Evolutionary conservation across 805 yeast species (phyloP).

Genomic region (Diddensiella caesifluorescens): DNA sequence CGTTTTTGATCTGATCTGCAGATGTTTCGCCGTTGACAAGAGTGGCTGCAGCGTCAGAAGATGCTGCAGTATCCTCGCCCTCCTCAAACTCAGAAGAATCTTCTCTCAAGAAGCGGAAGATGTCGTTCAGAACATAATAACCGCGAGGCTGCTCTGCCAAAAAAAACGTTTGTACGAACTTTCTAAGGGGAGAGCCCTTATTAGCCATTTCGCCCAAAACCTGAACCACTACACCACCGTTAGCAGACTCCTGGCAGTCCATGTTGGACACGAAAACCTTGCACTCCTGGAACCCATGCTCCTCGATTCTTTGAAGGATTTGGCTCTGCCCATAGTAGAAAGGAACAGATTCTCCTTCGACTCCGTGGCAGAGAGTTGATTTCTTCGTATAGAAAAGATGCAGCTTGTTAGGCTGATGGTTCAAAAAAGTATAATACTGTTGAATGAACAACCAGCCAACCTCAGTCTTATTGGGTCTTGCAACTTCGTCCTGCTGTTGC

Average conservation of each 20-base stretch:
- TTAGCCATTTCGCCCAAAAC: conserved; percentile 39
- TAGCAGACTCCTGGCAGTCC: conserved; percentile 32
- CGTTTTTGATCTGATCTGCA: not conserved
- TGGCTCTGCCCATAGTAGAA: conserved; percentile 30
- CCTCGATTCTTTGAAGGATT: conserved; percentile 29
- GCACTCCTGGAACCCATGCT: conserved; percentile 31
- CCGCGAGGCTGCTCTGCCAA: conserved; percentile 31
- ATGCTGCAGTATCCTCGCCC: not conserved
- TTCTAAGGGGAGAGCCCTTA: conserved; percentile 29
- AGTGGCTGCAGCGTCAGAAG: conserved; percentile 5
- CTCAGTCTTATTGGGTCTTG: conserved; percentile 12
- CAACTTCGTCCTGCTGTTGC: not conserved
- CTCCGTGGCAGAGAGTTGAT: conserved; percentile 35
- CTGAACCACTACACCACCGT: conserved; percentile 34
- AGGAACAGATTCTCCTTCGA: conserved; percentile 32
- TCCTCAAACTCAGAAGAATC: conserved; percentile 27
- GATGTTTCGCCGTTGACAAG: conserved; percentile 1
- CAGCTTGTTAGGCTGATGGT: conserved; percentile 30
- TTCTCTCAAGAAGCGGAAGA: conserved; percentile 35
- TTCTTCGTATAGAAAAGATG: conserved; percentile 33
- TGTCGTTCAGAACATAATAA: conserved; percentile 35
- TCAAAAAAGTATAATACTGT: conserved; percentile 35
- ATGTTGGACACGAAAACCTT: conserved; percentile 35
- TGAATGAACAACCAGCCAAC: conserved; percentile 39
- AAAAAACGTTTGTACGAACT: conserved; percentile 38